phyloP scores from a whole-genome alignment of 192 early-diverging fungal genomes.

The Coemansia erecta region DNA sequence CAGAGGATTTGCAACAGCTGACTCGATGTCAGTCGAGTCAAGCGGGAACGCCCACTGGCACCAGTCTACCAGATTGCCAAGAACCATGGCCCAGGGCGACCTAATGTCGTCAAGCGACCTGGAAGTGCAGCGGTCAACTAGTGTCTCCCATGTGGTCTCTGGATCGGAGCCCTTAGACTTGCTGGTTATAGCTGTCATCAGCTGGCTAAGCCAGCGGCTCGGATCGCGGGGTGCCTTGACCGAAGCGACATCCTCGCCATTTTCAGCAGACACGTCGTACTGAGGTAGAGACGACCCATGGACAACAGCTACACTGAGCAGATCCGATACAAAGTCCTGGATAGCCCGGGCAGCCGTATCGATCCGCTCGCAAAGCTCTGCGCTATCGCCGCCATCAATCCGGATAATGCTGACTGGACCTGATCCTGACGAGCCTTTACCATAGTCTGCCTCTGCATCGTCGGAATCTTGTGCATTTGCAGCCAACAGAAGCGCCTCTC shows the following conservation, averaged over 20 bases:
- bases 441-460: neutral
- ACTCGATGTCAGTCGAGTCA: conserved; percentile 17
- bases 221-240: conserved; percentile 18
- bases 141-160: conserved; percentile 13
- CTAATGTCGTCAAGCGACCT: neutral
- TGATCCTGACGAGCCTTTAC: neutral
- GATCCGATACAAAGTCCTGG: conserved; percentile 22
- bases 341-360: conserved; percentile 16
- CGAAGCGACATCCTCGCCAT: neutral
- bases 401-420: conserved; percentile 10
- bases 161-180: neutral
- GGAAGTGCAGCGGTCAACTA: conserved; percentile 2
- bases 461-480: neutral
- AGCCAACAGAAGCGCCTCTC: conserved; percentile 24
- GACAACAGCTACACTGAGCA: conserved; percentile 18
- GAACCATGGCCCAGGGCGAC: conserved; percentile 29
- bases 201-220: conserved; percentile 22
- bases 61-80: conserved; percentile 31
- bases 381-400: conserved; percentile 6
- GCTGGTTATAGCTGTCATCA: neutral
- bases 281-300: conserved; percentile 11
- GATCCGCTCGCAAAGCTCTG: conserved; percentile 10
- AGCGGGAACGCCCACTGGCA: conserved; percentile 31
- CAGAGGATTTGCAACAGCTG: conserved; percentile 19
- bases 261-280: neutral